phyloP scores from a whole-genome alignment of 441 rosid genomes.

The Brassica hybrid region DNA sequence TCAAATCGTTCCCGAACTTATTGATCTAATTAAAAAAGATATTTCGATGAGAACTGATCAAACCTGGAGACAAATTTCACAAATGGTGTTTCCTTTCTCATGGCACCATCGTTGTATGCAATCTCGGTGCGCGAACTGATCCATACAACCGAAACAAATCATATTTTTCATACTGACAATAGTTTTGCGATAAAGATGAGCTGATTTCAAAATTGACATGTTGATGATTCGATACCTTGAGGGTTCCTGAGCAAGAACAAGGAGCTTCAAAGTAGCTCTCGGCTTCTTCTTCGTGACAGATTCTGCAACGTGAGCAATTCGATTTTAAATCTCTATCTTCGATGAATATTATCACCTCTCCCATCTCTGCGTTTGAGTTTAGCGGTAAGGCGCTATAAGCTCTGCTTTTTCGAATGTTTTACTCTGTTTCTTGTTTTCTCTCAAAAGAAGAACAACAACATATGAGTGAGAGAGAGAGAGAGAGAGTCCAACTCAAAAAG shows the following conservation, averaged over 20 bases:
- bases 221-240: not conserved
- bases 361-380: not conserved
- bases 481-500: too few species aligned
- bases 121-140: slow-evolving; percentile 90
- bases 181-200: not conserved
- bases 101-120: slow-evolving; percentile 97
- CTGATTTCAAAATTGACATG: not conserved
- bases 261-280: not conserved
- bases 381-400: not conserved
- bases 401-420: not conserved
- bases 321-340: not conserved
- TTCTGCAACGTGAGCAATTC: not conserved
- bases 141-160: not conserved
- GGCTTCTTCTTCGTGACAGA: not conserved
- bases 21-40: not conserved
- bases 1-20: not conserved
- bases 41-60: not conserved
- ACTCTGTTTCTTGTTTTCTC: not conserved
- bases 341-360: not conserved
- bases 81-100: slow-evolving; percentile 88
- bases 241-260: not conserved
- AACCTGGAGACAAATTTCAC: slow-evolving; percentile 98
- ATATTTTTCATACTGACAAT: not conserved
- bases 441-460: not conserved
- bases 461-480: not conserved